Evolutionary conservation across 2,329 filamentous ascomycete genomes (phyloP).

Genomic region (Samsoniella hepiali): DNA sequence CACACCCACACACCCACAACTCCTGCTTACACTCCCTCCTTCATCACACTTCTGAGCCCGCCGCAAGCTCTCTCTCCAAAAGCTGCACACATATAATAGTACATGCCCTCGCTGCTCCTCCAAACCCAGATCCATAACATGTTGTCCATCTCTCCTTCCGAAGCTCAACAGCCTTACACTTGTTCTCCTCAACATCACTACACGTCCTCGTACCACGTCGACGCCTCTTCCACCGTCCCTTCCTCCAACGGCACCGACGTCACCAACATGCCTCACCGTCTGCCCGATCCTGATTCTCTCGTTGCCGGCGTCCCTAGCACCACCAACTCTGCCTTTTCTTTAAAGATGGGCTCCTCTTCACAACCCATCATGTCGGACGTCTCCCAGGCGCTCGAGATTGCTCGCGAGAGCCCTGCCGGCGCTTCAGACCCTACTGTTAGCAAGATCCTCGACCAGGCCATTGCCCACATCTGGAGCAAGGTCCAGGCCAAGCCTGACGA

Average conservation of each 20-base stretch:
- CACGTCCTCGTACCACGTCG: background rate
- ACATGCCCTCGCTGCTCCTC: slow-evolving; percentile 8
- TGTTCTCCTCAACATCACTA: background rate
- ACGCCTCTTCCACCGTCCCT: background rate
- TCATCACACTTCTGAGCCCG: background rate
- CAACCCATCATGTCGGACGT: slow-evolving; percentile 36
- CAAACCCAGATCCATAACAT: background rate
- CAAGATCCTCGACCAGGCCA: slow-evolving; percentile 61
- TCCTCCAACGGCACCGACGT: background rate
- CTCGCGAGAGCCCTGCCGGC: slow-evolving; percentile 68
- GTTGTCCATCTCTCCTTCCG: background rate
- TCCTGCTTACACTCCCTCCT: background rate
- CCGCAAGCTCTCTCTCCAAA: background rate
- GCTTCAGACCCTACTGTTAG: slow-evolving; percentile 59
- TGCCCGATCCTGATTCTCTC: slow-evolving; percentile 13
- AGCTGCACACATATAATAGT: slow-evolving; percentile 10
- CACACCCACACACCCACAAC: background rate
- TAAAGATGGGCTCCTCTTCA: background rate
- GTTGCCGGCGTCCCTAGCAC: slow-evolving; percentile 11
- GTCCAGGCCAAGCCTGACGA: slow-evolving; percentile 60
- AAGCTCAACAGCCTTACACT: background rate
- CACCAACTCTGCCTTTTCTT: background rate
- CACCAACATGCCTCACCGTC: slow-evolving; percentile 16
- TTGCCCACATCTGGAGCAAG: slow-evolving; percentile 64
- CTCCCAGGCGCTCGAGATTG: slow-evolving; percentile 69